These are phyloP conservation scores for Chalaropsis ovoidea DNA, from an alignment of 2,329 filamentous ascomycete species.

Conservation along the genomic window DNA sequence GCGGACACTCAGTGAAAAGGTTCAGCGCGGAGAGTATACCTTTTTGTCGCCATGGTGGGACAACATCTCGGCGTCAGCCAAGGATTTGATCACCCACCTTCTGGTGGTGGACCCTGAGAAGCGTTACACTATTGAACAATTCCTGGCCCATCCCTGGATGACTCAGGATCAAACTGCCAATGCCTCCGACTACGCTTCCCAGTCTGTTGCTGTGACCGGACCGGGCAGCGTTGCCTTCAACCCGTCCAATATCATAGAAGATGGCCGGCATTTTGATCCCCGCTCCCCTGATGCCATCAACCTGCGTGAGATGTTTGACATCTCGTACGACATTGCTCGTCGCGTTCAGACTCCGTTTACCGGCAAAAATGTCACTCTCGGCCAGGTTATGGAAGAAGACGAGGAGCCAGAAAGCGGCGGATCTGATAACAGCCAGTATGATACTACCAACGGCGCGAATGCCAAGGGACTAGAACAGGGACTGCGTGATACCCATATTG, in stretches of 20 bases:
- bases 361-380: constrained; percentile 63
- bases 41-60: constrained; percentile 99
- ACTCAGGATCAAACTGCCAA: constrained; percentile 46
- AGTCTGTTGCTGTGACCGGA: constrained; percentile 33
- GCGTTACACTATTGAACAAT: constrained; percentile 85
- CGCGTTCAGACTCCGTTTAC: constrained; percentile 94
- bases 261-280: constrained; percentile 75
- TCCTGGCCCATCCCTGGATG: constrained; percentile 92
- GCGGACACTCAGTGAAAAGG: constrained; percentile 92
- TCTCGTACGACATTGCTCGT: constrained; percentile 92
- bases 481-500: constrained; percentile 72
- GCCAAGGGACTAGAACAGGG: constrained; percentile 73
- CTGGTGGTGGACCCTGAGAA: constrained; percentile 91
- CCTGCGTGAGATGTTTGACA: constrained; percentile 92
- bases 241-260: constrained; percentile 42
- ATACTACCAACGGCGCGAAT: constrained; percentile 22
- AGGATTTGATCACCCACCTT: constrained; percentile 87
- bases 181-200: constrained; percentile 28
- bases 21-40: constrained; percentile 90
- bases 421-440: constrained; percentile 36
- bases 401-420: constrained; percentile 43
- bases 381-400: constrained; percentile 59
- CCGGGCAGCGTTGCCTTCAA: constrained; percentile 44
- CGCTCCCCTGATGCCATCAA: constrained; percentile 91
- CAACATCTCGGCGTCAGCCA: constrained; percentile 87